Evolutionary conservation across 768 basidiomycete genomes (phyloP).

Genomic region (Filobasidium floriforme): DNA sequence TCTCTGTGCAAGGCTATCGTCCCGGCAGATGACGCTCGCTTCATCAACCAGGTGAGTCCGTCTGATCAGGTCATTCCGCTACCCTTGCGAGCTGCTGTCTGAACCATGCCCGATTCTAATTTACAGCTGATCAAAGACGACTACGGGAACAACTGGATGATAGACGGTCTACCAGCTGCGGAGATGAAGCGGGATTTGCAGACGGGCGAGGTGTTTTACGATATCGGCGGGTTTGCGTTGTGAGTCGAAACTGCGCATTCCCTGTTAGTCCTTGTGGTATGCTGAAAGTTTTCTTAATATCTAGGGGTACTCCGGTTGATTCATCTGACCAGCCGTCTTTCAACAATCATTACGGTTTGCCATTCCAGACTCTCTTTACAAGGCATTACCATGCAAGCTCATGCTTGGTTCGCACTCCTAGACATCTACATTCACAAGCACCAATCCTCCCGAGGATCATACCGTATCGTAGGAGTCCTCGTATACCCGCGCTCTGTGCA

Average conservation of each 20-base stretch:
- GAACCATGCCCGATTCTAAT: too few relatives aligned
- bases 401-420: background rate
- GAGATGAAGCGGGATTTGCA: constrained; percentile 79
- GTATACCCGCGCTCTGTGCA: constrained; percentile 53
- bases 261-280: background rate
- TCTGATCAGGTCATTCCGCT: background rate
- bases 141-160: constrained; percentile 87
- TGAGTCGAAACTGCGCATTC: constrained; percentile 45
- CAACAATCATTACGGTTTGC: constrained; percentile 78
- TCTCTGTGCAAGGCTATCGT: constrained; percentile 62
- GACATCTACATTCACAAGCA: constrained; percentile 62
- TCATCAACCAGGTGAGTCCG: constrained; percentile 61
- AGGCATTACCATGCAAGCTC: background rate
- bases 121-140: constrained; percentile 68
- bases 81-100: too few relatives aligned
- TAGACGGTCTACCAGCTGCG: constrained; percentile 87
- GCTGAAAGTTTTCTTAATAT: background rate
- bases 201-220: constrained; percentile 78
- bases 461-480: constrained; percentile 83
- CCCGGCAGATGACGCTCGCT: constrained; percentile 65
- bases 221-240: constrained; percentile 80
- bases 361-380: background rate
- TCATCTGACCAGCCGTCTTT: constrained; percentile 59
- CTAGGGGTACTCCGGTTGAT: constrained; percentile 52
- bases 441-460: constrained; percentile 58